Base-by-base conservation (phyloP, 2,329 filamentous ascomycete species). In the Westerdykella sp. region DNA sequence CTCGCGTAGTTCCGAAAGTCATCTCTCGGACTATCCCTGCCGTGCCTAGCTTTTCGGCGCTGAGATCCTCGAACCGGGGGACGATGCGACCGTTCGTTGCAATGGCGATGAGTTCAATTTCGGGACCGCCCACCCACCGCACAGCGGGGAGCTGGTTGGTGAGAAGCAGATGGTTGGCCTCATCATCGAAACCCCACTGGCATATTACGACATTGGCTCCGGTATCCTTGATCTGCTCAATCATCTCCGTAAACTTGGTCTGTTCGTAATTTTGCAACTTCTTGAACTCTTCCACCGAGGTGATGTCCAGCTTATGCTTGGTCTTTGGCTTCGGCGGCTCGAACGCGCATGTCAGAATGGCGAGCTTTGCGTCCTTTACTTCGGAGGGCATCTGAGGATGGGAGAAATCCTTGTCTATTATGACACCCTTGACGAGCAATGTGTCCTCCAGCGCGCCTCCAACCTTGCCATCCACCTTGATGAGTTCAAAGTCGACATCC, bases 241-340 rank as follows among this genome's bases (percentile, higher is more conserved):
- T 96, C 93, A 98, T 98, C 74, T 97, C 91, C 46, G 87, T 80
- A 66, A 98, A 98, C 73, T 97, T 98, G 66, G 87, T 85, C 59
- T 84, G 84, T 73, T 98, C 93, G 73, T 98, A 98, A 57, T 78
- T 87, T 66, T 98, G 93, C 53, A 98, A 74, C 73, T 94, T 93
- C 77, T 95, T 96, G 78, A 95, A 98, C 73, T 98, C 93, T 57
- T 97, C 91, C 6, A 98, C 91, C 34, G 83, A 87, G 44, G 89
- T 93, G 65, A 98, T 98, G 64, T 98, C 93, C 49, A 98, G 80
- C 77, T 96, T 95, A 73, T 98, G 93, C 80, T 98, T 98, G 38
- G 93, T 98, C 81, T 98, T 98, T 56, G 93, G 93, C 79, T 98
- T 98, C 40, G 93, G 93, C 25, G 93, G 93, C 74, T 98, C 93